These are phyloP conservation scores for Trypanosoma brucei DNA, from an alignment of 208 protist genomes.

Conservation along the genomic window DNA sequence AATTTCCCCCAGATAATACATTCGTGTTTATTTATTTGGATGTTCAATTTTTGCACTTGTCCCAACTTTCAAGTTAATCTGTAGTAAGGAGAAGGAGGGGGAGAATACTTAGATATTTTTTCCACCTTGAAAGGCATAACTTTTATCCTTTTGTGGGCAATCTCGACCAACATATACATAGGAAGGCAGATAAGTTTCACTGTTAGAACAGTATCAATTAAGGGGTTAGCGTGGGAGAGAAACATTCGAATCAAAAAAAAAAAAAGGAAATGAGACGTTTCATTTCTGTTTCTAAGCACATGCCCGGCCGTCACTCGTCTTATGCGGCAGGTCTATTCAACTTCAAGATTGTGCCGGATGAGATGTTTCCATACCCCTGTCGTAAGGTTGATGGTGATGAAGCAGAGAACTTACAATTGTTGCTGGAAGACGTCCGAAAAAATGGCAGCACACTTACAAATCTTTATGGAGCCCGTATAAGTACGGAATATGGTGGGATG, in stretches of 20 bases:
- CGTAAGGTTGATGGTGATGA: conserved; percentile 72
- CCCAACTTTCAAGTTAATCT: too few relatives aligned
- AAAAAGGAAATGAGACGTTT: conserved; percentile 17
- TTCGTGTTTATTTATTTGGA: too few relatives aligned
- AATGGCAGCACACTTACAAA: conserved; percentile 53
- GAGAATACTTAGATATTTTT: too few relatives aligned
- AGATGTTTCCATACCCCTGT: conserved; percentile 79
- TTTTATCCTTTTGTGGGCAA: too few relatives aligned
- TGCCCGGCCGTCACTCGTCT: conserved; percentile 37
- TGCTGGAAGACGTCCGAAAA: conserved; percentile 70
- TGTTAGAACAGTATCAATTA: too few relatives aligned
- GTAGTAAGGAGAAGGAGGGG: too few relatives aligned
- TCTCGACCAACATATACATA: too few relatives aligned
- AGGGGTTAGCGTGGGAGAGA: background rate
- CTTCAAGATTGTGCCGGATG: conserved; percentile 58
- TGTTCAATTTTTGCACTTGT: too few relatives aligned
- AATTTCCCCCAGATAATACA: too few relatives aligned
- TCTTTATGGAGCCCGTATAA: conserved; percentile 63
- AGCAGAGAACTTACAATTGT: conserved; percentile 65
- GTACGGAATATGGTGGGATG: conserved; percentile 78
- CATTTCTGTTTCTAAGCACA: conserved; percentile 5
- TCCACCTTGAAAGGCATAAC: too few relatives aligned
- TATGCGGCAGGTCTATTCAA: conserved; percentile 83
- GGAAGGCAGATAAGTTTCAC: too few relatives aligned
- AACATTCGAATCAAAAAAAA: background rate